These are phyloP conservation scores for Lagenaria siceraria DNA, from an alignment of 306 rosid genomes.

Conservation along the genomic window DNA sequence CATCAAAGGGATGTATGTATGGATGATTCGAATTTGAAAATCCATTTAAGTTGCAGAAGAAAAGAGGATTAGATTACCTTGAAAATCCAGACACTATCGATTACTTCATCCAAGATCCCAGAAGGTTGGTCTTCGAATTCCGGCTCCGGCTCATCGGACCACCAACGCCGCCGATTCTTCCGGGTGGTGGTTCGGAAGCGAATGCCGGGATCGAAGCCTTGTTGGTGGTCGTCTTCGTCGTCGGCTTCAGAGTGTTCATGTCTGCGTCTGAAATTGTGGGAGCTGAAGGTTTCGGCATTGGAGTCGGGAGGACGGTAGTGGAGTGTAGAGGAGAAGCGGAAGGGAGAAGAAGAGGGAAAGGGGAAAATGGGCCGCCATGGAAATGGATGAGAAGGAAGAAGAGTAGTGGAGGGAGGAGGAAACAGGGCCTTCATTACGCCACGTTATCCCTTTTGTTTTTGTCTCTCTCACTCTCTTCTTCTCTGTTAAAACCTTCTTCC, in stretches of 20 bases:
- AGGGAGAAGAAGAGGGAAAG: slow-evolving; percentile 14
- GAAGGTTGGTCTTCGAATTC: slow-evolving; percentile 27
- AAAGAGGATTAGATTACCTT: slow-evolving; percentile 32
- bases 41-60: background rate
- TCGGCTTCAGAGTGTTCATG: background rate
- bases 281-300: slow-evolving; percentile 48
- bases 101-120: slow-evolving; percentile 35
- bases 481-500: background rate
- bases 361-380: background rate
- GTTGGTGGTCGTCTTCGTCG: slow-evolving; percentile 9
- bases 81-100: slow-evolving; percentile 64
- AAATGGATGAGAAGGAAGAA: too few species aligned
- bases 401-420: slow-evolving; percentile 14
- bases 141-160: slow-evolving; percentile 51
- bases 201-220: slow-evolving; percentile 16
- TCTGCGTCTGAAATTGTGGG: slow-evolving; percentile 32
- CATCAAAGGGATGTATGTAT: background rate
- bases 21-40: background rate
- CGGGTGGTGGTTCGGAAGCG: slow-evolving; percentile 9
- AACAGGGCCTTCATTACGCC: slow-evolving; percentile 50
- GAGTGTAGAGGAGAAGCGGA: slow-evolving; percentile 28
- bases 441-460: slow-evolving; percentile 12
- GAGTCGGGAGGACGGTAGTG: slow-evolving; percentile 71
- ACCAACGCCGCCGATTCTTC: slow-evolving; percentile 54
- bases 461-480: slow-evolving; percentile 4